phyloP scores from a whole-genome alignment of 805 yeast species.

The Zygoascus ofunaensis region DNA sequence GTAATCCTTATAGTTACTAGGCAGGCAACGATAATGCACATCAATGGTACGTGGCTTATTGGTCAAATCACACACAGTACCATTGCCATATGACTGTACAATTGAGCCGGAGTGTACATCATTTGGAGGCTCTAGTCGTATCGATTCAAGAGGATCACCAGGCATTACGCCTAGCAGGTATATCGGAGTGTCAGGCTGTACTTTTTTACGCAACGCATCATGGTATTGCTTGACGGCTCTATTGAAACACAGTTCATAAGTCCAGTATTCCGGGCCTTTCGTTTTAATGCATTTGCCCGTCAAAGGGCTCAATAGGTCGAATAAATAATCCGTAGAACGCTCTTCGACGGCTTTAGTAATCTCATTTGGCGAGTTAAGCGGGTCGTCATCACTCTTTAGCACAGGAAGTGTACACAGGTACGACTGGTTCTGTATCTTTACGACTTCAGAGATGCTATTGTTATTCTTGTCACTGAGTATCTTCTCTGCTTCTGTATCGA shows the following conservation, averaged over 20 bases:
- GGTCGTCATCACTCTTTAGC: background rate
- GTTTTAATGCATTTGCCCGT: conserved; percentile 21
- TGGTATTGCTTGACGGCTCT: conserved; percentile 44
- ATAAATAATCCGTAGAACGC: background rate
- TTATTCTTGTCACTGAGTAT: conserved; percentile 1
- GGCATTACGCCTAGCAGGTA: conserved; percentile 26
- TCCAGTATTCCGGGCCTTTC: conserved; percentile 41
- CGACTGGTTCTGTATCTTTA: conserved; percentile 11
- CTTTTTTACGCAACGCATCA: background rate
- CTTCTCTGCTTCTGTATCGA: conserved; percentile 2
- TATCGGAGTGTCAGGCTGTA: conserved; percentile 16
- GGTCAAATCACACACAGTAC: conserved; percentile 54
- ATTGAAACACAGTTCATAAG: conserved; percentile 42
- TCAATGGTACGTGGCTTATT: conserved; percentile 44
- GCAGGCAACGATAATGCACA: conserved; percentile 49
- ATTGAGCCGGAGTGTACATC: conserved; percentile 1
- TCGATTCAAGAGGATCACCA: background rate
- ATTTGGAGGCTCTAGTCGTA: background rate
- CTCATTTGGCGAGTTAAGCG: background rate
- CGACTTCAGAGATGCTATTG: conserved; percentile 8
- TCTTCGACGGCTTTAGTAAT: background rate
- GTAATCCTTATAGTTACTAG: conserved; percentile 21
- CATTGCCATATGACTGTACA: conserved; percentile 35
- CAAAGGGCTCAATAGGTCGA: conserved; percentile 7
- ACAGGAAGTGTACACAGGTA: conserved; percentile 18